These are phyloP conservation scores for Fonsecaea multimorphosa DNA, from an alignment of 2,329 filamentous ascomycete genomes.

Conservation along the genomic window DNA sequence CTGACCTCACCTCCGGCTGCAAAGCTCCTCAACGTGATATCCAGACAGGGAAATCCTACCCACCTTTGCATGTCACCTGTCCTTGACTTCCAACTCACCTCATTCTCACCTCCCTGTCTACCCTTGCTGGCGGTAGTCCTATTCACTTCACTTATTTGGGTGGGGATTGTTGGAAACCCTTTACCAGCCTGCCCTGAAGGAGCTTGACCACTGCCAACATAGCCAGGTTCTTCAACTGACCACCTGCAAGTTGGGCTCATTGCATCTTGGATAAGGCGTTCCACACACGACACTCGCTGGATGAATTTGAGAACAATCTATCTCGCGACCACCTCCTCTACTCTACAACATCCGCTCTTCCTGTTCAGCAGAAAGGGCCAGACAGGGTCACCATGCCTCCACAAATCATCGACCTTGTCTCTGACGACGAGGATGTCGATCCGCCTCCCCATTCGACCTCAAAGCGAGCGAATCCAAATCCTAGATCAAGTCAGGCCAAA, in stretches of 20 bases:
- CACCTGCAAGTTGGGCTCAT: not conserved
- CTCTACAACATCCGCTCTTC: not conserved
- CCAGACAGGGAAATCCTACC: too few species aligned
- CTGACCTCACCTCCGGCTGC: too few species aligned
- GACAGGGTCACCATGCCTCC: not conserved
- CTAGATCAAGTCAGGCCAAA: not conserved
- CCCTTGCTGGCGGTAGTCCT: not conserved
- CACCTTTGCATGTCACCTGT: not conserved
- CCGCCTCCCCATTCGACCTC: not conserved
- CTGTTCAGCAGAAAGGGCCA: not conserved
- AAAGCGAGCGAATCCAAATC: not conserved
- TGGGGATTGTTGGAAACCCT: not conserved
- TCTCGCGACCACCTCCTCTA: not conserved
- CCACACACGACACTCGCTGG: not conserved
- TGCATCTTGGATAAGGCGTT: not conserved
- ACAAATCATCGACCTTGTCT: slow-evolving; percentile 14
- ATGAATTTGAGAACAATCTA: not conserved
- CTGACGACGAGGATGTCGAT: slow-evolving; percentile 10
- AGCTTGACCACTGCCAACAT: not conserved
- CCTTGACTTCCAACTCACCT: not conserved
- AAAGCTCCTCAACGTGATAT: too few species aligned
- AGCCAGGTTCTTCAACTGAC: not conserved
- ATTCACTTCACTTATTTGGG: not conserved
- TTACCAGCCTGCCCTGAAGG: not conserved
- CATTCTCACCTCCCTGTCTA: not conserved